phyloP scores from a whole-genome alignment of 2,329 filamentous ascomycete species.

The Sporothrix pallida region DNA sequence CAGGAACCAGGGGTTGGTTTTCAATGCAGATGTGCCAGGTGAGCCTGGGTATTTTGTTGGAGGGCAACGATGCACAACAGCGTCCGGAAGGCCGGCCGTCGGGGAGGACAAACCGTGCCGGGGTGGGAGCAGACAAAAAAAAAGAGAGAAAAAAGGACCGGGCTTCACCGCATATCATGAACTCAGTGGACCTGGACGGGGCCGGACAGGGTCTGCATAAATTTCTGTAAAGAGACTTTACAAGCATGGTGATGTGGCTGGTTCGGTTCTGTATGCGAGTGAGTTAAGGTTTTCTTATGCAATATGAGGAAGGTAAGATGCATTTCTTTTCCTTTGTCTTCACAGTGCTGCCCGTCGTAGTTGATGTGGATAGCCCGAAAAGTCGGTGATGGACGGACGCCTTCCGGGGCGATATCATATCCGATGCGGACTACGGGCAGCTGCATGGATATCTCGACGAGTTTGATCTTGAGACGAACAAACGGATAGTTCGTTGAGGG shows the following conservation, averaged over 20 bases:
- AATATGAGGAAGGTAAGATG: neutral
- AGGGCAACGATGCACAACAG: neutral
- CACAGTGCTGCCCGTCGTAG: neutral
- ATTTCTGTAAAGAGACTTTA: neutral
- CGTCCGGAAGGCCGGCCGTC: slow-evolving; percentile 1
- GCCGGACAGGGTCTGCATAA: neutral
- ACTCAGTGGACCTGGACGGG: neutral
- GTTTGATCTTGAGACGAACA: neutral
- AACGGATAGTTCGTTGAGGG: neutral
- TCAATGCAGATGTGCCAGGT: slow-evolving; percentile 12
- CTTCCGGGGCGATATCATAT: neutral
- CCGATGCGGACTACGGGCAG: neutral
- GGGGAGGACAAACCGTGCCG: neutral
- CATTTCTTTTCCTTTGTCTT: neutral
- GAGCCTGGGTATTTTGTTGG: slow-evolving; percentile 11
- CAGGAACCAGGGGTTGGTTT: slow-evolving; percentile 31
- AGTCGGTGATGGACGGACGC: neutral
- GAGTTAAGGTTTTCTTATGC: neutral
- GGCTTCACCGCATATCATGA: slow-evolving; percentile 12
- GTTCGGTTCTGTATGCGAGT: neutral
- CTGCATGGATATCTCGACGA: neutral
- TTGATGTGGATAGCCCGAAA: slow-evolving; percentile 1
- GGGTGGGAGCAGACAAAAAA: no score
- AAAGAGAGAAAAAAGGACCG: no score
- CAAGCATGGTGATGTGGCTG: slow-evolving; percentile 8